Evolutionary conservation across 768 basidiomycete species (phyloP).

Genomic region (Tephrocybe sp.): DNA sequence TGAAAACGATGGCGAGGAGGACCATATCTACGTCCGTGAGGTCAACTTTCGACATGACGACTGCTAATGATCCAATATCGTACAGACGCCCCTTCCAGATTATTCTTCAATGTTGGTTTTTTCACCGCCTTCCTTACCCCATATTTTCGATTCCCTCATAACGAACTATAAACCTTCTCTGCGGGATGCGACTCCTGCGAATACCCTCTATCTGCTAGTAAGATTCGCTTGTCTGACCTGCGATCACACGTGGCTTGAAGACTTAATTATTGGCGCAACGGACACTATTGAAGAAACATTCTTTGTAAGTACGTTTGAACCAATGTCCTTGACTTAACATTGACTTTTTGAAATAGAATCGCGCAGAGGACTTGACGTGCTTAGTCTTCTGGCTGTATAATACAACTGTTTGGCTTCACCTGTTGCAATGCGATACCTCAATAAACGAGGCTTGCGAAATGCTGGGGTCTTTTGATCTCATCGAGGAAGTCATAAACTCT

Average conservation of each 20-base stretch:
- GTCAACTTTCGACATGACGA: constrained; percentile 7
- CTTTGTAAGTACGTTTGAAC: constrained; percentile 60
- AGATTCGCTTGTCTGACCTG: constrained; percentile 93
- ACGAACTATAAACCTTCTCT: constrained; percentile 68
- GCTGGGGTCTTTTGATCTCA: constrained; percentile 77
- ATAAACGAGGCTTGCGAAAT: constrained; percentile 80
- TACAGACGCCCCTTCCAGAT: constrained; percentile 65
- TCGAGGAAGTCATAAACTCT: constrained; percentile 92
- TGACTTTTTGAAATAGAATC: constrained; percentile 46
- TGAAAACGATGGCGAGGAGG: constrained; percentile 45
- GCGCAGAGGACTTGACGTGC: constrained; percentile 80
- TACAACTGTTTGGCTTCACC: constrained; percentile 83
- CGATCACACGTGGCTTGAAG: constrained; percentile 90
- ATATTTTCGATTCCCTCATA: constrained; percentile 81
- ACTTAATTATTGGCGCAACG: constrained; percentile 86
- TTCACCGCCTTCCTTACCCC: constrained; percentile 72
- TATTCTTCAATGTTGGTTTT: constrained; percentile 93
- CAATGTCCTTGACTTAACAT: constrained; percentile 8
- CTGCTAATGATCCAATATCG: neutral
- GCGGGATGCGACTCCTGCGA: constrained; percentile 83
- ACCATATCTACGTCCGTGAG: constrained; percentile 42
- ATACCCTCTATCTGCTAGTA: constrained; percentile 84
- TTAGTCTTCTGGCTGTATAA: constrained; percentile 97
- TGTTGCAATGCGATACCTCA: constrained; percentile 81
- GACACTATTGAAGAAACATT: constrained; percentile 91